phyloP scores from a whole-genome alignment of 768 basidiomycete species.

The Kwoniella heveanensis region DNA sequence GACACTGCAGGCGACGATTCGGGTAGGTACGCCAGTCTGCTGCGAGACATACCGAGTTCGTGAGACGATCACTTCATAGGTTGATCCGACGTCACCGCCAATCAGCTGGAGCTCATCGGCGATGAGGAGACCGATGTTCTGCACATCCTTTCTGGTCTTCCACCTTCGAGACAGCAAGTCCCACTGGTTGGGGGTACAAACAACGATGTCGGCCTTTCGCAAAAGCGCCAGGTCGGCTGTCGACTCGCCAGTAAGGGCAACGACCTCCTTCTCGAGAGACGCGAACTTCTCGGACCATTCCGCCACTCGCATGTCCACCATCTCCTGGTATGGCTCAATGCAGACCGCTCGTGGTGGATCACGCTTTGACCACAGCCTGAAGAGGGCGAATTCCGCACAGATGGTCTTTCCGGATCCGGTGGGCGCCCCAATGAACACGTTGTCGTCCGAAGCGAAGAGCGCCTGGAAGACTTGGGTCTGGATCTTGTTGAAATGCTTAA shows the following conservation, averaged over 20 bases:
- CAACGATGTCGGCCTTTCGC: conserved; percentile 87
- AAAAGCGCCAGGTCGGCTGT: conserved; percentile 85
- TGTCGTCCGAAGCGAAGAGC: conserved; percentile 92
- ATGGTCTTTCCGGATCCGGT: conserved; percentile 97
- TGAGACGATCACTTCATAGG: conserved; percentile 94
- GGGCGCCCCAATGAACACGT: conserved; percentile 93
- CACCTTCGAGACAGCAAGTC: conserved; percentile 90
- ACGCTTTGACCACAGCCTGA: conserved; percentile 89
- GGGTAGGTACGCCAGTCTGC: conserved; percentile 87
- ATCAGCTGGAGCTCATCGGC: conserved; percentile 94
- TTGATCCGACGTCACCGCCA: conserved; percentile 91
- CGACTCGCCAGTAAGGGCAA: conserved; percentile 90
- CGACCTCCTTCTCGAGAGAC: conserved; percentile 83
- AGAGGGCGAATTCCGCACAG: conserved; percentile 91
- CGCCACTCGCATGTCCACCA: conserved; percentile 84
- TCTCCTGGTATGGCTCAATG: conserved; percentile 94
- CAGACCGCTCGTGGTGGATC: conserved; percentile 85
- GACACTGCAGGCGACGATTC: conserved; percentile 91
- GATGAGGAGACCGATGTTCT: conserved; percentile 86
- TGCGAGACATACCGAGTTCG: conserved; percentile 95
- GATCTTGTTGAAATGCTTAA: conserved; percentile 94
- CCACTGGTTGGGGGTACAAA: conserved; percentile 95
- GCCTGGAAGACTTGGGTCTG: conserved; percentile 99
- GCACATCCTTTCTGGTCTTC: conserved; percentile 96
- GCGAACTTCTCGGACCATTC: conserved; percentile 90